Evolutionary conservation across 495 filamentous ascomycete species (phyloP).

Genomic region (Hypoxylon rickii): DNA sequence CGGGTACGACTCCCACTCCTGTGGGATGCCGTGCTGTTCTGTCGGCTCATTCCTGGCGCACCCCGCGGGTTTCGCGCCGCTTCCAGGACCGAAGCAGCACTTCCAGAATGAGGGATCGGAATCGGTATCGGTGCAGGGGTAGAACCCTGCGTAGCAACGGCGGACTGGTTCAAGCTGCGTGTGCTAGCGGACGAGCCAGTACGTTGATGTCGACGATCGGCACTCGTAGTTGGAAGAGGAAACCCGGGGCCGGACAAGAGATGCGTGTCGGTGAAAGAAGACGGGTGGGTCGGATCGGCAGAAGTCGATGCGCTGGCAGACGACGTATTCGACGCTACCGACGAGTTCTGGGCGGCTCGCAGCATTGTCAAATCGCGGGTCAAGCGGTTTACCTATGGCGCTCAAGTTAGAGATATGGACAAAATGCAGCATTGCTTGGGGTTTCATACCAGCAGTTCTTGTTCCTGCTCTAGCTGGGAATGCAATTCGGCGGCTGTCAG

Average conservation of each 20-base stretch:
- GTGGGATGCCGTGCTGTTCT: constrained; percentile 51
- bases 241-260: constrained; percentile 44
- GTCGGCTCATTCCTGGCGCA: constrained; percentile 45
- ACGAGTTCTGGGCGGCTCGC: constrained; percentile 77
- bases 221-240: constrained; percentile 43
- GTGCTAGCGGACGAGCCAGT: constrained; percentile 57
- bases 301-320: constrained; percentile 61
- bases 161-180: constrained; percentile 59
- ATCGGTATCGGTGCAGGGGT: constrained; percentile 30
- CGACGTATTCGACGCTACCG: constrained; percentile 78
- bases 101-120: constrained; percentile 36
- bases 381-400: constrained; percentile 79
- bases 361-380: constrained; percentile 82
- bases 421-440: background rate
- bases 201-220: constrained; percentile 47
- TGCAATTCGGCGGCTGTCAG: constrained; percentile 87
- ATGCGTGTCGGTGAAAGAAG: constrained; percentile 38
- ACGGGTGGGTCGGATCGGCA: constrained; percentile 41
- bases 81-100: constrained; percentile 34
- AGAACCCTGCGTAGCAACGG: constrained; percentile 42
- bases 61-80: constrained; percentile 40
- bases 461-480: constrained; percentile 85
- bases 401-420: constrained; percentile 4
- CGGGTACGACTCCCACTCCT: constrained; percentile 44
- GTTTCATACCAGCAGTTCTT: constrained; percentile 83